phyloP scores from a whole-genome alignment of 768 basidiomycete species.

The Suillus subalutaceus region DNA sequence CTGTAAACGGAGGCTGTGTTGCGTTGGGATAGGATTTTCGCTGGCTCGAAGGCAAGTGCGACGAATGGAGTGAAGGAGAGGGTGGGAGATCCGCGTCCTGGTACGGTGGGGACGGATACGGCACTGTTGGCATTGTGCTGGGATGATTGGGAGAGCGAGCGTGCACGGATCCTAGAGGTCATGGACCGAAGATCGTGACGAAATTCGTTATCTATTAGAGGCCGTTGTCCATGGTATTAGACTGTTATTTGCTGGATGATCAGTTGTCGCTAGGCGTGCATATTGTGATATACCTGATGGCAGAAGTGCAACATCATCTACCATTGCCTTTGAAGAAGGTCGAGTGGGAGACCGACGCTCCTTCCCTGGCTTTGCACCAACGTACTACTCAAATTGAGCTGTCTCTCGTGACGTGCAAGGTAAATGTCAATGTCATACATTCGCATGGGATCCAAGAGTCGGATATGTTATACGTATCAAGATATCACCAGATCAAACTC shows the following conservation, averaged over 20 bases:
- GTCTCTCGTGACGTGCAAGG: not conserved
- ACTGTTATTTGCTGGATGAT: not conserved
- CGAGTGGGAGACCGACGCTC: not conserved
- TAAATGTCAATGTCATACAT: not conserved
- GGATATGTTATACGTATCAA: not conserved
- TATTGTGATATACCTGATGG: not conserved
- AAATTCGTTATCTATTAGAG: not conserved
- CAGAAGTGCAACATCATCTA: not conserved
- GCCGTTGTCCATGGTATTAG: not conserved
- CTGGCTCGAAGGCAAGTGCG: conserved; percentile 37
- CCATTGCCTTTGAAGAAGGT: not conserved
- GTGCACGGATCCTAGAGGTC: conserved; percentile 11
- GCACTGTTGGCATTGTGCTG: conserved; percentile 43
- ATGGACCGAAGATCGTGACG: conserved; percentile 11
- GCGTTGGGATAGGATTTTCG: conserved; percentile 58
- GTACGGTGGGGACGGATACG: conserved; percentile 39
- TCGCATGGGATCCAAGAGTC: not conserved
- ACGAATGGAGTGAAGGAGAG: conserved; percentile 40
- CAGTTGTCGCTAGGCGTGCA: not conserved
- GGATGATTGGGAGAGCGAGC: conserved; percentile 36
- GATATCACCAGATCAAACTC: not conserved
- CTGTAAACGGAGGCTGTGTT: conserved; percentile 59
- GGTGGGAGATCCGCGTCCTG: conserved; percentile 27
- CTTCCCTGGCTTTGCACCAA: not conserved
- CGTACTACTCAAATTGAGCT: not conserved